phyloP scores from a whole-genome alignment of 352 stramenopile species.

The Phytophthora multivora region DNA sequence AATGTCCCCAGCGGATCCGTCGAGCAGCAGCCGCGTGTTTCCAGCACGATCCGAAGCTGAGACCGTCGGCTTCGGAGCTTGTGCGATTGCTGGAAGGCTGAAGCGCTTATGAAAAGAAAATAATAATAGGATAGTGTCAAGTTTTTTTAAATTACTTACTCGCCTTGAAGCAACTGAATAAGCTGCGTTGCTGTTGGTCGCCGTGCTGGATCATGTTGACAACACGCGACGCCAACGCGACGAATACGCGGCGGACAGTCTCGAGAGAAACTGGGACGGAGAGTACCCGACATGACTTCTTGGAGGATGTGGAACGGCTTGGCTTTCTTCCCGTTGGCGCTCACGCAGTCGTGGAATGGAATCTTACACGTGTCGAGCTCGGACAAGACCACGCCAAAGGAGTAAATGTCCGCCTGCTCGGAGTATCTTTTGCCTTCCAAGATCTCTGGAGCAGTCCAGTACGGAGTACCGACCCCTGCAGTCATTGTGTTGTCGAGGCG shows the following conservation, averaged over 20 bases:
- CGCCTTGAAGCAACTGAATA: slow-evolving; percentile 24
- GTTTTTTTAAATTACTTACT: slow-evolving; percentile 10
- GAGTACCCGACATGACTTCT: slow-evolving; percentile 43
- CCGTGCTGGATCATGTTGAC: slow-evolving; percentile 42
- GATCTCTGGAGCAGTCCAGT: slow-evolving; percentile 71
- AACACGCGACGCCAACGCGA: slow-evolving; percentile 40
- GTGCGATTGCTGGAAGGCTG: slow-evolving; percentile 45
- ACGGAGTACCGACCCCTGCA: slow-evolving; percentile 52
- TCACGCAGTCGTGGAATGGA: slow-evolving; percentile 28
- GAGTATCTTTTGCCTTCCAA: slow-evolving; percentile 55
- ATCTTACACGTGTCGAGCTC: slow-evolving; percentile 49
- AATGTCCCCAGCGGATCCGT: slow-evolving; percentile 46
- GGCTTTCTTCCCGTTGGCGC: slow-evolving; percentile 16
- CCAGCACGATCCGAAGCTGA: slow-evolving; percentile 42
- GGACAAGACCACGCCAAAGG: slow-evolving; percentile 57
- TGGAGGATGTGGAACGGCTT: slow-evolving; percentile 56
- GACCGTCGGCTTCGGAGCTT: slow-evolving; percentile 44
- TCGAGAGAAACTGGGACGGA: slow-evolving; percentile 47
- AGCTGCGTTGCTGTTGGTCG: slow-evolving; percentile 28
- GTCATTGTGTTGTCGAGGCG: slow-evolving; percentile 38
- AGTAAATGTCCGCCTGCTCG: slow-evolving; percentile 71
- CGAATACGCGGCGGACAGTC: slow-evolving; percentile 46
- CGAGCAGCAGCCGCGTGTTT: slow-evolving; percentile 48
- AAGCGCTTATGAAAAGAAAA: slow-evolving; percentile 25
- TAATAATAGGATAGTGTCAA: slow-evolving; percentile 16